Base-by-base conservation (phyloP, 1,284 basidiomycete genomes). In the Anthracocystis walkeri region DNA sequence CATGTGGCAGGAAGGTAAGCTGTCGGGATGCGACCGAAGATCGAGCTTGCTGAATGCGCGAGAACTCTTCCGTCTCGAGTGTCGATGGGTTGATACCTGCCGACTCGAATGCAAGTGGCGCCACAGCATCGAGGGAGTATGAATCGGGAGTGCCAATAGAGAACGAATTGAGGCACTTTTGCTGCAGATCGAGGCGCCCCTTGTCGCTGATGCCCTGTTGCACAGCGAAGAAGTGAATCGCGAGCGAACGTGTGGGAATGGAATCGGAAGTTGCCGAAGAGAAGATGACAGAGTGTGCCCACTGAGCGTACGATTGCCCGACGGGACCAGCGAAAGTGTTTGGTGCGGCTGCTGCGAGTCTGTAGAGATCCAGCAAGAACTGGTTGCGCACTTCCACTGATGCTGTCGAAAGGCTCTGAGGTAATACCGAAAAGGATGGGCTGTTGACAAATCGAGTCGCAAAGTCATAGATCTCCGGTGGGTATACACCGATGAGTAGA, bases 401-500 rank as follows among this genome's bases (percentile, higher is more conserved):
- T 7, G 44, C 51, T 21, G 48, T 44, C 2, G 66, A 44, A 45
- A 64, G 29, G 33, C 12, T 51, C 21, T 51, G 52, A 20, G 40
- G 50, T 10, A 58, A 67, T 4, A 71, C 42, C 25, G 65, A 42
- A 27, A 82, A 77, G 56, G 70, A 60, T 10, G 66, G 58, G 14
- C 56, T 58, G 20, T 56, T 38, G 25, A 72, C 54, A 41, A 72
- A 78, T 16, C 65, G 45, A 56, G 63, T 74, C 4, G 77, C 68
- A 46, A 51, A 45, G 20, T 52, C 40, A 40, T 82, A 77, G 12
- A 82, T 51, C 23, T 82, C 79, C 7, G 82, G 73, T 40, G 82
- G 75, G 48, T 79, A 82, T 23, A 79, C 59, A 35, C 65, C 60
- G 20, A 86, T 54, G 0, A 85, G 64, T 6, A 63, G 56, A 0